Evolutionary conservation across 1,139 yeast genomes (phyloP).

Genomic region (Suhomyces bribrorum): DNA sequence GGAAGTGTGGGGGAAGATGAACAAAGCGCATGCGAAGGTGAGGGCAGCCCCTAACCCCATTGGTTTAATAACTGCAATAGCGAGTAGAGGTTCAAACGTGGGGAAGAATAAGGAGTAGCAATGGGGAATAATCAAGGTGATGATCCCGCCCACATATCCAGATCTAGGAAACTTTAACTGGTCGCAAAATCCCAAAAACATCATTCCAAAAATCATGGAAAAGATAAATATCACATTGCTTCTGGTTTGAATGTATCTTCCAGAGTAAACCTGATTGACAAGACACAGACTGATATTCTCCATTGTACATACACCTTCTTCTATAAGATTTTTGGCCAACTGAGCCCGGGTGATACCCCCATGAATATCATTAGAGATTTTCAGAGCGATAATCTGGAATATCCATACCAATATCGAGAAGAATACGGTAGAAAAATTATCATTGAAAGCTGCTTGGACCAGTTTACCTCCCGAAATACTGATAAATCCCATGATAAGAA

Average conservation of each 20-base stretch:
- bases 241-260: constrained; percentile 31
- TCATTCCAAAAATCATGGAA: constrained; percentile 28
- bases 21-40: constrained; percentile 19
- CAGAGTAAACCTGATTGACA: constrained; percentile 25
- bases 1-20: constrained; percentile 38
- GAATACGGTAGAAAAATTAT: constrained; percentile 19
- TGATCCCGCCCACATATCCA: constrained; percentile 26
- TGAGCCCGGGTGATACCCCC: constrained; percentile 26
- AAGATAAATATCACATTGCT: constrained; percentile 28
- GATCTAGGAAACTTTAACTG: constrained; percentile 23
- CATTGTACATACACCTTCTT: constrained; percentile 30
- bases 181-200: constrained; percentile 28
- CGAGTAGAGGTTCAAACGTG: constrained; percentile 24
- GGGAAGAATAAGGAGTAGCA: constrained; percentile 35
- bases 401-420: constrained; percentile 28
- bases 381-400: constrained; percentile 26
- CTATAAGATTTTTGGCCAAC: constrained; percentile 21
- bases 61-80: constrained; percentile 25
- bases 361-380: constrained; percentile 27
- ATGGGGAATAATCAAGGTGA: constrained; percentile 23
- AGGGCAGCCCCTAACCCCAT: constrained; percentile 28
- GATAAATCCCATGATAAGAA: constrained; percentile 32
- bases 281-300: constrained; percentile 25
- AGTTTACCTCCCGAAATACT: constrained; percentile 32
- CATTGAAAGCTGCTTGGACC: constrained; percentile 21